phyloP scores from a whole-genome alignment of 2,329 filamentous ascomycete genomes.

The Pseudogymnoascus sp. region DNA sequence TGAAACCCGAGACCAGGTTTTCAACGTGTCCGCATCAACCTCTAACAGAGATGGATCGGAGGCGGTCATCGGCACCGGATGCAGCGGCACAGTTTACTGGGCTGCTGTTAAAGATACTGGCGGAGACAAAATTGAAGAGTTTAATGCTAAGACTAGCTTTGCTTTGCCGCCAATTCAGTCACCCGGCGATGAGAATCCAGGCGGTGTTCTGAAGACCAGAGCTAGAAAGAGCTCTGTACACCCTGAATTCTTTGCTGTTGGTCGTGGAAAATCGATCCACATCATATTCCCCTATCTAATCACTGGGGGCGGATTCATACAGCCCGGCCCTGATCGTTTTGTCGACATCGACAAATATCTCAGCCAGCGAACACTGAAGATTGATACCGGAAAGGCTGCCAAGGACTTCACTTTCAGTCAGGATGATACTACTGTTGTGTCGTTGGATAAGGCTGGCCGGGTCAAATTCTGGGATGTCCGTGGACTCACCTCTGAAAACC shows the following conservation, averaged over 20 bases:
- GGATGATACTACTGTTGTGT: conserved; percentile 89
- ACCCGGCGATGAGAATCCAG: conserved; percentile 83
- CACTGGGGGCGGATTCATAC: conserved; percentile 56
- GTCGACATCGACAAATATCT: conserved; percentile 86
- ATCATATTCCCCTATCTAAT: conserved; percentile 68
- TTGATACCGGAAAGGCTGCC: conserved; percentile 93
- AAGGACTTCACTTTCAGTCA: conserved; percentile 98
- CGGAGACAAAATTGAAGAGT: conserved; percentile 72
- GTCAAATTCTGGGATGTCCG: conserved; percentile 98
- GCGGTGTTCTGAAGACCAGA: conserved; percentile 89
- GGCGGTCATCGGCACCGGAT: conserved; percentile 82
- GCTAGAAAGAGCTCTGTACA: conserved; percentile 84
- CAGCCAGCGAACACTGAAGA: conserved; percentile 80
- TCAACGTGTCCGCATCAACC: conserved; percentile 81
- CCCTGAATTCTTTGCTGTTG: conserved; percentile 90
- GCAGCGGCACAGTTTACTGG: conserved; percentile 97
- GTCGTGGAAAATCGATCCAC: conserved; percentile 91
- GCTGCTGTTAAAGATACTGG: conserved; percentile 69
- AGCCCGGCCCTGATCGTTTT: conserved; percentile 55
- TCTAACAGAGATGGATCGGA: conserved; percentile 60
- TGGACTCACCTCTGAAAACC: conserved; percentile 51
- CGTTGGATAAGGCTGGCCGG: conserved; percentile 90
- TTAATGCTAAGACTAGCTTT: conserved; percentile 74
- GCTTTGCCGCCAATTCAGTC: conserved; percentile 79
- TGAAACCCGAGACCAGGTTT: conserved; percentile 85